A percentile compares a stretch with the other conserved stretches of the same genome.
Evolutionary conservation across 768 basidiomycete species (phyloP).

Genomic region (Boletus barrowsii): DNA sequence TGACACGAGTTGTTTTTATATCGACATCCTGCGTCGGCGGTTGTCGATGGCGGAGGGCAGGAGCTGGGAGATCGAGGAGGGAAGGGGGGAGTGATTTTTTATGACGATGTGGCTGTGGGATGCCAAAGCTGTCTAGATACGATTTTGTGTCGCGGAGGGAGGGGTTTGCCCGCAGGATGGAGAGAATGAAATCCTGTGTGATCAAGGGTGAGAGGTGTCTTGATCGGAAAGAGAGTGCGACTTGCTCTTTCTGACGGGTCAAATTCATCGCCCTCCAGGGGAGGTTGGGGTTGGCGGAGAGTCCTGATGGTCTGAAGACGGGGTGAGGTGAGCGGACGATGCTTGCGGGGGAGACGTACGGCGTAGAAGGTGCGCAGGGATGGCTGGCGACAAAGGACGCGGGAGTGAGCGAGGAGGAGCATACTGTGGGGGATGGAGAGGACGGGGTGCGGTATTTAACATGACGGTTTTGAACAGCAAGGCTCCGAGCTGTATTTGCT

Average conservation of each 20-base stretch:
- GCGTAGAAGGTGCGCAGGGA: slow-evolving; percentile 52
- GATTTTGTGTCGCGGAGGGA: slow-evolving; percentile 87
- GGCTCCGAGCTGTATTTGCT: slow-evolving; percentile 28
- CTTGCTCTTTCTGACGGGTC: slow-evolving; percentile 50
- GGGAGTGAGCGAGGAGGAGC: slow-evolving; percentile 19
- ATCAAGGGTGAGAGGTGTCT: slow-evolving; percentile 7
- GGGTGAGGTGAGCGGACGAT: slow-evolving; percentile 16
- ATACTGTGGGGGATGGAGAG: slow-evolving; percentile 3
- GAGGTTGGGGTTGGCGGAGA: slow-evolving; percentile 20
- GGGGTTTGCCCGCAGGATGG: slow-evolving; percentile 89
- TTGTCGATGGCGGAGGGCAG: slow-evolving; percentile 16
- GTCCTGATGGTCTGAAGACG: slow-evolving; percentile 28
- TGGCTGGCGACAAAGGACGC: background rate
- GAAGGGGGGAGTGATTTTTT: slow-evolving; percentile 19
- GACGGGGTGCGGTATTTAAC: slow-evolving; percentile 18
- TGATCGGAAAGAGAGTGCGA: background rate
- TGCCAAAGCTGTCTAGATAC: slow-evolving; percentile 89
- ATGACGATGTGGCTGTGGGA: slow-evolving; percentile 44
- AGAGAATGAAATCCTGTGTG: slow-evolving; percentile 89
- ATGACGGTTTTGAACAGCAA: slow-evolving; percentile 13
- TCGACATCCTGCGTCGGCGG: slow-evolving; percentile 21
- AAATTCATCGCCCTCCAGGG: slow-evolving; percentile 23
- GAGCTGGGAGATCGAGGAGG: slow-evolving; percentile 26
- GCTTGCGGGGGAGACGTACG: slow-evolving; percentile 33
- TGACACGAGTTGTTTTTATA: slow-evolving; percentile 47